Conservation (phyloP, 2,329 filamentous ascomycete species). For the Penicillium thymicola region DNA sequence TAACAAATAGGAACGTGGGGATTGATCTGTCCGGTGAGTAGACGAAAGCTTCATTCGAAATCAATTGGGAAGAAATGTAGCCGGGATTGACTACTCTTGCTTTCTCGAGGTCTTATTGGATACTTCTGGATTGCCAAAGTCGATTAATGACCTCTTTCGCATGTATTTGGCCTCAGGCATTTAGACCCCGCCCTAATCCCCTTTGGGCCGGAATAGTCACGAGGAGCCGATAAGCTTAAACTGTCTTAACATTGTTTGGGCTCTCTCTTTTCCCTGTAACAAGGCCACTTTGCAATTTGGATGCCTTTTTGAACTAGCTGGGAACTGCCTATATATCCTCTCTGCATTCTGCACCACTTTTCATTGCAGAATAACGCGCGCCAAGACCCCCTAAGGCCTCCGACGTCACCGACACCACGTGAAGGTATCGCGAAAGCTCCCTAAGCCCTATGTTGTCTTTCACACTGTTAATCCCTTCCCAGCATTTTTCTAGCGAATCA, state of each 20-base stretch:
- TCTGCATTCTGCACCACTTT: neutral
- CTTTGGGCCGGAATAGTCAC: constrained; percentile 13
- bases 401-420: constrained; percentile 22
- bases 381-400: constrained; percentile 16
- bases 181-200: constrained; percentile 19
- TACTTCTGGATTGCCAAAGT: neutral
- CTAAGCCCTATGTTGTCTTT: neutral
- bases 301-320: neutral
- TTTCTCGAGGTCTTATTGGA: neutral
- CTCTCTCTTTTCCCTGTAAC: neutral
- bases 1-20: constrained; percentile 14
- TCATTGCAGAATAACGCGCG: constrained; percentile 3
- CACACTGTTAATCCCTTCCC: neutral
- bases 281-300: neutral
- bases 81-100: constrained; percentile 2
- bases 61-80: constrained; percentile 9
- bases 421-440: constrained; percentile 9
- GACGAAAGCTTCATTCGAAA: constrained; percentile 18
- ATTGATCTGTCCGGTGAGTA: constrained; percentile 17
- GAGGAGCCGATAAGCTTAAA: constrained; percentile 10
- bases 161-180: neutral
- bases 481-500: neutral
- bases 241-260: neutral
- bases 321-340: neutral
- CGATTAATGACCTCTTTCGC: neutral